A percentile compares a stretch with the other conserved stretches of the same genome.
Evolutionary conservation across 495 filamentous ascomycete genomes (phyloP).

Genomic region (Penicillium silybi): DNA sequence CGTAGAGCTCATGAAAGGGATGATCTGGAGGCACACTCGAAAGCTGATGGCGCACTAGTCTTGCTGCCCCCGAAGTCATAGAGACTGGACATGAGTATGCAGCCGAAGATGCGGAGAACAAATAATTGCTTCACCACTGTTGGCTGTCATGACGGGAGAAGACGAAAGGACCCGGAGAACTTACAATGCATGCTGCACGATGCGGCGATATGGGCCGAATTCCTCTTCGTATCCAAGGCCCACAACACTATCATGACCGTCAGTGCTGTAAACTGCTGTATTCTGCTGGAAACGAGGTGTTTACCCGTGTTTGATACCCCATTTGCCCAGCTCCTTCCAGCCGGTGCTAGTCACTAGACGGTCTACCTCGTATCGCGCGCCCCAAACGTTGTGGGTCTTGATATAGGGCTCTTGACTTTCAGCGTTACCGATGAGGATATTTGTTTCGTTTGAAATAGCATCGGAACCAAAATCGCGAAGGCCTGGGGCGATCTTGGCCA

Average conservation of each 20-base stretch:
- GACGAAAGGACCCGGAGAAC: neutral
- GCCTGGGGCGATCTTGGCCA: conserved; percentile 2
- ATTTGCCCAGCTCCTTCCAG: conserved; percentile 33
- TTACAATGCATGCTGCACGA: conserved; percentile 30
- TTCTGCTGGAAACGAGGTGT: neutral
- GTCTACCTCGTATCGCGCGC: conserved; percentile 26
- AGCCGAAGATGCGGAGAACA: conserved; percentile 58
- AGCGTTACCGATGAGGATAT: conserved; percentile 16
- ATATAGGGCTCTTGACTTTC: conserved; percentile 27
- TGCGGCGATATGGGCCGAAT: conserved; percentile 35
- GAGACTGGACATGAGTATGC: conserved; percentile 60
- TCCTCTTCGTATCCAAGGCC: conserved; percentile 33
- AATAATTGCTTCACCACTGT: conserved; percentile 47
- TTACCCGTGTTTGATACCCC: conserved; percentile 30
- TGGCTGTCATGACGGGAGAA: conserved; percentile 37
- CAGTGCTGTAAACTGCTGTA: neutral
- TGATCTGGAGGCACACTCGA: conserved; percentile 16
- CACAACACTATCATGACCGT: conserved; percentile 25
- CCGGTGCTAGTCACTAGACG: conserved; percentile 33
- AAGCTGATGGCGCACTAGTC: conserved; percentile 53
- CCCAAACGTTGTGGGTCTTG: conserved; percentile 31
- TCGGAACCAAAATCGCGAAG: conserved; percentile 7
- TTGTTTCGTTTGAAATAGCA: conserved; percentile 13
- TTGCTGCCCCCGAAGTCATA: conserved; percentile 66
- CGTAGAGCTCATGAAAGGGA: conserved; percentile 50